phyloP scores from a whole-genome alignment of 495 filamentous ascomycete species.

The Sabuloglossum arenarium region DNA sequence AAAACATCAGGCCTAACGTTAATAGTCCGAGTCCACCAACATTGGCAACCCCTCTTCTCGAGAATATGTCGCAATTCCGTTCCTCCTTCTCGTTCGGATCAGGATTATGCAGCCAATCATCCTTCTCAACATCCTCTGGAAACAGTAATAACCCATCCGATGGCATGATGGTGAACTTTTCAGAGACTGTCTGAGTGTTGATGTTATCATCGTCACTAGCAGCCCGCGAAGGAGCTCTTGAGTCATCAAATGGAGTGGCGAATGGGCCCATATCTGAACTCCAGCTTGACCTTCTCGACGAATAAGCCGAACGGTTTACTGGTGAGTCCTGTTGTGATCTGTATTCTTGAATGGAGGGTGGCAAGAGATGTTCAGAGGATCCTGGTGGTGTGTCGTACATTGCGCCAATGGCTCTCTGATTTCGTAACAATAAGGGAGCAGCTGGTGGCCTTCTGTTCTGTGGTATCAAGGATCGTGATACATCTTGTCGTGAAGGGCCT shows the following conservation, averaged over 20 bases:
- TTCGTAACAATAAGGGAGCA: background rate
- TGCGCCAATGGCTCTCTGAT: background rate
- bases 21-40: constrained; percentile 42
- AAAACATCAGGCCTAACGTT: constrained; percentile 36
- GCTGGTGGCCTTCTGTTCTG: background rate
- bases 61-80: constrained; percentile 45
- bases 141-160: constrained; percentile 49
- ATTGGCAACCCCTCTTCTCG: constrained; percentile 43
- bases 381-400: constrained; percentile 22
- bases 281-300: constrained; percentile 40
- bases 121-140: constrained; percentile 59
- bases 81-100: constrained; percentile 41
- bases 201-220: constrained; percentile 44
- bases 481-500: background rate
- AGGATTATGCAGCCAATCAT: constrained; percentile 58
- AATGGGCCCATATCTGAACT: constrained; percentile 34
- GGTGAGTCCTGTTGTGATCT: constrained; percentile 26
- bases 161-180: constrained; percentile 61
- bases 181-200: constrained; percentile 58
- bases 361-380: constrained; percentile 39
- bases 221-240: constrained; percentile 35
- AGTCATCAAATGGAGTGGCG: constrained; percentile 34
- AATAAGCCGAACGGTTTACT: constrained; percentile 18
- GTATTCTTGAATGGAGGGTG: constrained; percentile 23
- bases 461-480: background rate